Evolutionary conservation across 768 basidiomycete genomes (phyloP), one percentile per base, ranked within the genome.

Genomic region (Boletus reticuloceps): DNA sequence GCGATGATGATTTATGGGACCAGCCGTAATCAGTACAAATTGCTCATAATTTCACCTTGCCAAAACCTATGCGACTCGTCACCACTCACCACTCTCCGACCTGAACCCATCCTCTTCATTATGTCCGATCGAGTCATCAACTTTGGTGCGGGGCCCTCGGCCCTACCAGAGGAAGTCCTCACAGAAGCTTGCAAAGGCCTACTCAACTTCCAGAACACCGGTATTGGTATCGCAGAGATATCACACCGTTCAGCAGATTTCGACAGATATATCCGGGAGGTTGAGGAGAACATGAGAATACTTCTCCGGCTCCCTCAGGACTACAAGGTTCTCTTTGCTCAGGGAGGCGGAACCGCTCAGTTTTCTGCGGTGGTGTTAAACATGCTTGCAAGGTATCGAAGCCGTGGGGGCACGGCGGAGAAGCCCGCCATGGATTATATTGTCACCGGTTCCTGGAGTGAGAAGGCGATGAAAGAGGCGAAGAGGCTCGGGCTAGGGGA

Each of bases 221-320:
- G 97, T 27, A 95, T 98, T 57, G 97, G 97, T 42, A 85, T 99
- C 68, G 90, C 93, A 41, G 97, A 99, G 72, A 83, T 98, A 68
- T 96, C 94, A 1, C 97, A 99, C 72, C 89, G 97, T 61, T 94
- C 94, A 39, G 84, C 90, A 64, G 89, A 94, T 59, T 98, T 98
- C 71, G 79, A 80, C 50, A 77, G 80, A 20, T 88, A 87, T 72
- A 71, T 95, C 59, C 74, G 77, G 53, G 69, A 77, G 47, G 76
- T 88, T 65, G 84, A 88, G 72, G 69, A 74, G 37, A 82, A 84
- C 66, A 83, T 94, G 58, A 84, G 93, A 54, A 75, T 73, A 14
- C 87, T 94, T 64, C 86, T 98, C 55, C 73, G 79, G 16, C 85
- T 99, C 34, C 96, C 97, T 10, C 68, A 81, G 39, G 89, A 87